Percentiles rank a stretch among this genome's conserved stretches.
phyloP scores from a whole-genome alignment of 495 filamentous ascomycete species.

The Aspergillus indologenus region DNA sequence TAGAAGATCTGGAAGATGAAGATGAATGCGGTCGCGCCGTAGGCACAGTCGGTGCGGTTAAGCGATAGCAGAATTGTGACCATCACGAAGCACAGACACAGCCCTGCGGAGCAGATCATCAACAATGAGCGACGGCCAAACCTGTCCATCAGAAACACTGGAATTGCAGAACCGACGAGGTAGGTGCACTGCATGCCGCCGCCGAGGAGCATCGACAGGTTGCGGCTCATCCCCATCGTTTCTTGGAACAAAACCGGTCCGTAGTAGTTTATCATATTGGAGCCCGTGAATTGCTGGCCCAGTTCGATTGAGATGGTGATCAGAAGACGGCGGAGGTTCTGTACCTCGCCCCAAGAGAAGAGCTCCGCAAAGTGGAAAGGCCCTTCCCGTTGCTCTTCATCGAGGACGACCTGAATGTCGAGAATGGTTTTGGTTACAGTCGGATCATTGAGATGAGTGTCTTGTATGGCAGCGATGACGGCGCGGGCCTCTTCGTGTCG shows the following conservation, averaged over 20 bases:
- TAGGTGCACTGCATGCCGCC: conserved; percentile 46
- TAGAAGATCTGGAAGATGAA: conserved; percentile 45
- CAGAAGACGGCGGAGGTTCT: conserved; percentile 40
- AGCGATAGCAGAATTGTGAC: conserved; percentile 31
- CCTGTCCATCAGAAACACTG: conserved; percentile 46
- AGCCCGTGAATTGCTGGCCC: conserved; percentile 43
- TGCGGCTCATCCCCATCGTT: conserved; percentile 50
- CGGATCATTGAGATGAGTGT: conserved; percentile 15
- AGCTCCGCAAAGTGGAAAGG: conserved; percentile 40
- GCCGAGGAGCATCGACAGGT: conserved; percentile 48
- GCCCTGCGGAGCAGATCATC: conserved; percentile 43
- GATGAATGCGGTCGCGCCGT: conserved; percentile 38
- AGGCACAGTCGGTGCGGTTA: conserved; percentile 23
- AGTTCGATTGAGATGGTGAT: conserved; percentile 35
- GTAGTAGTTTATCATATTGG: conserved; percentile 55
- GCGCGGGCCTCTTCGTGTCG: conserved; percentile 47
- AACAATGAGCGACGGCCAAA: conserved; percentile 50
- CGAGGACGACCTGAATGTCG: conserved; percentile 37
- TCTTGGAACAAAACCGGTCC: conserved; percentile 46
- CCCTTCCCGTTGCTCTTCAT: conserved; percentile 35
- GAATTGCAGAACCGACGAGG: conserved; percentile 35
- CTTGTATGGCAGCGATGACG: conserved; percentile 22
- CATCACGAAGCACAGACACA: conserved; percentile 44
- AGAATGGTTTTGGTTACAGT: conserved; percentile 18
- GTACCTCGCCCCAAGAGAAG: conserved; percentile 32